These are phyloP conservation scores for Coix lacrymajobi DNA, from an alignment of 176 grass and related monocot genomes.

Conservation along the genomic window DNA sequence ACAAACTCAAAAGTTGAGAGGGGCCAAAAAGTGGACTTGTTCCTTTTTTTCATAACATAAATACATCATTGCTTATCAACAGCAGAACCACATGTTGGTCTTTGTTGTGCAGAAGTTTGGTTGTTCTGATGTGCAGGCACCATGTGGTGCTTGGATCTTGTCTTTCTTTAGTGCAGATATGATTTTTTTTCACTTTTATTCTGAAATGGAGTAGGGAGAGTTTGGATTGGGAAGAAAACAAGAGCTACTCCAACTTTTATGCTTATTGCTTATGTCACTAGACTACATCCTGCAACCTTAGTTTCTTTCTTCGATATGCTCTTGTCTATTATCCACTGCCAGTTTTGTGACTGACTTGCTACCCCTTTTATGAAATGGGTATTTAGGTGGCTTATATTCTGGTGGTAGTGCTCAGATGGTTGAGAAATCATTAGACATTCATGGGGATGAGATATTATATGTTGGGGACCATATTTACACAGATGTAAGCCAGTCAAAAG, in stretches of 20 bases:
- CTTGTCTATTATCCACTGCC: not conserved
- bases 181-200: not conserved
- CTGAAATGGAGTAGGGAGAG: not conserved
- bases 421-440: constrained; percentile 83
- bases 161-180: not conserved
- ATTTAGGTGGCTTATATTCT: constrained; percentile 90
- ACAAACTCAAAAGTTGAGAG: not conserved
- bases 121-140: not conserved
- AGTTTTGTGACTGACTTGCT: not conserved
- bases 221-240: not conserved
- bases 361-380: constrained; percentile 9
- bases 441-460: constrained; percentile 98
- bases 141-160: not conserved
- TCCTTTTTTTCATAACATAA: no score
- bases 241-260: not conserved
- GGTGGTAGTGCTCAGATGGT: constrained; percentile 97
- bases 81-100: not conserved
- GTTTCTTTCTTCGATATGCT: not conserved
- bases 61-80: constrained; percentile 9
- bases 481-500: constrained; percentile 97
- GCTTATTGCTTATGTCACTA: not conserved
- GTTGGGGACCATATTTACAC: constrained; percentile 97
- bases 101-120: not conserved
- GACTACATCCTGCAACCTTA: not conserved
- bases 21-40: not conserved